A percentile compares a stretch with the other conserved stretches of the same genome.
These are phyloP conservation scores for Solanum verrucosum DNA, from an alignment of 257 asterid genomes.

Conservation along the genomic window DNA sequence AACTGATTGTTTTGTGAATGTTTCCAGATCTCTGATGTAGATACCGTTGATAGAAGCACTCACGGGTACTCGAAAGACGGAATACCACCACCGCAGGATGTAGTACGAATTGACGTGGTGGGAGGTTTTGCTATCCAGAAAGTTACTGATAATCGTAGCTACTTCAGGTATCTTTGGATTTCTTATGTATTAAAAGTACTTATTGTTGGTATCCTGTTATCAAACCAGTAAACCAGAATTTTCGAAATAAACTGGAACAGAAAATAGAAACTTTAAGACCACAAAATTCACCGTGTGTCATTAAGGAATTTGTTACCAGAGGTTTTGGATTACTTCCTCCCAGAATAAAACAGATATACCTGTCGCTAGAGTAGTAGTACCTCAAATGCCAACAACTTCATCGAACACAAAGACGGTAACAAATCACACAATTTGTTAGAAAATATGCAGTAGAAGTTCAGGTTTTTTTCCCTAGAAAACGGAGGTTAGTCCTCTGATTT, in stretches of 20 bases:
- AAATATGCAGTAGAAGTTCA: neutral
- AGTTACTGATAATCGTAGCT: constrained; percentile 58
- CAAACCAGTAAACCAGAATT: neutral
- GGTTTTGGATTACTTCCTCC: neutral
- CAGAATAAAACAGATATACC: neutral
- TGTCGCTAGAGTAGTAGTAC: neutral
- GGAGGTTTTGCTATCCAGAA: constrained; percentile 88
- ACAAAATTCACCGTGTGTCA: neutral
- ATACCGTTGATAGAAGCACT: constrained; percentile 41
- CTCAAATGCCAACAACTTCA: neutral
- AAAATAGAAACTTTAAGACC: neutral
- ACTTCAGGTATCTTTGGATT: constrained; percentile 50
- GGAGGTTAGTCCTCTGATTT: neutral
- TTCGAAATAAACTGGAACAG: neutral
- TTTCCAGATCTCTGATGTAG: constrained; percentile 64
- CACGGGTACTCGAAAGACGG: constrained; percentile 75
- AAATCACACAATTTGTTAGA: neutral
- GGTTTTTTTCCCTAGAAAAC: neutral
- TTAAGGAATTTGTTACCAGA: too few relatives aligned
- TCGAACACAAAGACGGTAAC: neutral
- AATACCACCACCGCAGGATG: constrained; percentile 55
- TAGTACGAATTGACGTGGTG: constrained; percentile 67
- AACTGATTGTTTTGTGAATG: neutral
- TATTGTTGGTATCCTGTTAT: neutral
- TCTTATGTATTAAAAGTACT: neutral